Percentiles rank a stretch among this genome's conserved stretches.
Evolutionary conservation across 345 rosid genomes (phyloP).

Genomic region (Firmiana major): DNA sequence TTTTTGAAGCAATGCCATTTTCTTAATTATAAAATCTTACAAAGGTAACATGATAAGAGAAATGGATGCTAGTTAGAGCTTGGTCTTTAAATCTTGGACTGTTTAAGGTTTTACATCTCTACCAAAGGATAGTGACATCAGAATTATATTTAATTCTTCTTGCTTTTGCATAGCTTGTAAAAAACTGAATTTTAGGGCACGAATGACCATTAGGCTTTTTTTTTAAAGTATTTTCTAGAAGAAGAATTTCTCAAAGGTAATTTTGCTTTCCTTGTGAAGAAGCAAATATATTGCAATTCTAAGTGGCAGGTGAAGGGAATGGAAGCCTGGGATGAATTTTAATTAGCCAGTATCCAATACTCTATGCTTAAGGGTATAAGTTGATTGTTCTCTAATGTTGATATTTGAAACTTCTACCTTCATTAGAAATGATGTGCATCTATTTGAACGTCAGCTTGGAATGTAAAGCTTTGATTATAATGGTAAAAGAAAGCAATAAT

Average conservation of each 20-base stretch:
- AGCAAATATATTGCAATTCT: not conserved
- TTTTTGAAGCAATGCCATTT: not conserved
- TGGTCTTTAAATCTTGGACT: not conserved
- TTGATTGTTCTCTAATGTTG: not conserved
- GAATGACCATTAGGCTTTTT: not conserved
- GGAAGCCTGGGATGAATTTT: not conserved
- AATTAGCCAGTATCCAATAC: not conserved
- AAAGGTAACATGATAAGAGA: not conserved
- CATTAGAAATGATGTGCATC: not conserved
- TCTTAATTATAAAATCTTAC: not conserved
- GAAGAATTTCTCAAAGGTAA: not conserved
- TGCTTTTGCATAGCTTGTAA: not conserved
- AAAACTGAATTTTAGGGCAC: not conserved
- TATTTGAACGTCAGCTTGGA: not conserved
- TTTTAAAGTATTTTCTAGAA: not conserved
- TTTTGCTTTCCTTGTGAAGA: not conserved
- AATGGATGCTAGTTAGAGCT: not conserved
- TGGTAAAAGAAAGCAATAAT: not conserved
- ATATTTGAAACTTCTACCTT: not conserved
- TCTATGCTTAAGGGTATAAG: not conserved
- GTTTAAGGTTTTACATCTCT: not conserved
- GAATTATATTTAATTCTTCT: not conserved
- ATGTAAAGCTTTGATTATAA: not conserved
- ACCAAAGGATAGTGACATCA: not conserved
- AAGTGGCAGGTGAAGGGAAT: not conserved